Evolutionary conservation across 106 monocot genomes (phyloP).

Genomic region (Iris macrosiphon): DNA sequence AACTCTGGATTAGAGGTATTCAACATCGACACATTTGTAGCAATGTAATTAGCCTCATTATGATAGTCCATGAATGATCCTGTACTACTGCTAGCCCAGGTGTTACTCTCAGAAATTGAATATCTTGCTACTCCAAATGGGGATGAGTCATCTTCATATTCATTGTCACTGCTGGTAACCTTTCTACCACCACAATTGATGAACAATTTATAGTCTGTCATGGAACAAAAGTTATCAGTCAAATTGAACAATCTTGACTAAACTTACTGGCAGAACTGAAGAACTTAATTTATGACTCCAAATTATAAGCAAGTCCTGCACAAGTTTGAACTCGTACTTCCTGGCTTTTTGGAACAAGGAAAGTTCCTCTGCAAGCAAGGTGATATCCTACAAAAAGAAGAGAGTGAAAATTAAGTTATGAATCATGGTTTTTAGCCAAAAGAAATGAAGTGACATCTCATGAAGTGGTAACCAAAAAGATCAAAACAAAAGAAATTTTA

Average conservation of each 20-base stretch:
- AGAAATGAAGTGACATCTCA: not conserved
- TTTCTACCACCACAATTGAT: conserved; percentile 69
- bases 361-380: conserved; percentile 33
- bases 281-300: not conserved
- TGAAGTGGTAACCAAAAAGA: too few relatives aligned
- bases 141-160: conserved; percentile 45
- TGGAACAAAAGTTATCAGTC: not conserved
- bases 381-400: conserved; percentile 17
- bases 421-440: not conserved
- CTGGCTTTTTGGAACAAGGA: conserved; percentile 34
- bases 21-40: conserved; percentile 27
- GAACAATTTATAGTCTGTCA: conserved; percentile 47
- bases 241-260: not conserved
- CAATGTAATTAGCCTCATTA: conserved; percentile 20
- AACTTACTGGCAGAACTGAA: not conserved
- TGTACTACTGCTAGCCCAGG: conserved; percentile 68
- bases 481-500: not conserved
- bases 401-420: not conserved
- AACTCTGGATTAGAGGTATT: conserved; percentile 34
- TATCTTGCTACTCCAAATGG: conserved; percentile 31
- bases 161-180: conserved; percentile 18
- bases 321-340: conserved; percentile 21
- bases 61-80: conserved; percentile 37
- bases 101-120: conserved; percentile 8
- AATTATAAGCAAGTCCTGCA: too few relatives aligned